phyloP scores from a whole-genome alignment of 805 yeast species.

The Teunomyces kruisii region DNA sequence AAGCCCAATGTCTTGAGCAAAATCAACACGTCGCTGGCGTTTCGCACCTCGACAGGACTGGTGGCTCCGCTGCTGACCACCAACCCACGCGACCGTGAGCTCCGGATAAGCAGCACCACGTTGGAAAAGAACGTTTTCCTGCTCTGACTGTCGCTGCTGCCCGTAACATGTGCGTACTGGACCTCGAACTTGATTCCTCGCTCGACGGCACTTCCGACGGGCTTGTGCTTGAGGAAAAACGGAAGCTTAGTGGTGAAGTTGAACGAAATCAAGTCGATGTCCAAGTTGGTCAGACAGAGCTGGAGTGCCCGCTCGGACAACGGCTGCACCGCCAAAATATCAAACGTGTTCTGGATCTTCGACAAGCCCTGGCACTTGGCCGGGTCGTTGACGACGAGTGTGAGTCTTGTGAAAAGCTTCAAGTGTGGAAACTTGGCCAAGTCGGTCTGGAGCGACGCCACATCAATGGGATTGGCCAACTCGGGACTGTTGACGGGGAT shows the following conservation, averaged over 20 bases:
- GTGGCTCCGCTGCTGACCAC: slow-evolving; percentile 76
- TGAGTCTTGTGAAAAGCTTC: slow-evolving; percentile 63
- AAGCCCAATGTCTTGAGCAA: slow-evolving; percentile 71
- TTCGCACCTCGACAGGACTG: slow-evolving; percentile 57
- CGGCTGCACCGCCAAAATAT: slow-evolving; percentile 81
- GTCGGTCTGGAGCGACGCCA: slow-evolving; percentile 24
- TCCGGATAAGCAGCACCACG: slow-evolving; percentile 70
- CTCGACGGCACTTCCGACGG: slow-evolving; percentile 77
- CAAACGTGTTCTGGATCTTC: slow-evolving; percentile 54
- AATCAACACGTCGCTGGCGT: slow-evolving; percentile 65
- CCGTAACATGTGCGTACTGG: slow-evolving; percentile 57
- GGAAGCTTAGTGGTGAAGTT: slow-evolving; percentile 67
- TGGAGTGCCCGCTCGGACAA: slow-evolving; percentile 74
- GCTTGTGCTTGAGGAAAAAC: slow-evolving; percentile 77
- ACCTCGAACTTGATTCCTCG: slow-evolving; percentile 84
- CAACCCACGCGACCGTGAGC: slow-evolving; percentile 78
- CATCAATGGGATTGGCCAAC: slow-evolving; percentile 50
- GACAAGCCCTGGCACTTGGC: slow-evolving; percentile 67
- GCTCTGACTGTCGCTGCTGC: slow-evolving; percentile 31
- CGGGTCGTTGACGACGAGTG: slow-evolving; percentile 75
- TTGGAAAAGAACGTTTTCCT: slow-evolving; percentile 70
- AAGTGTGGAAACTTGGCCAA: slow-evolving; percentile 31
- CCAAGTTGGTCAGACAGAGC: slow-evolving; percentile 70
- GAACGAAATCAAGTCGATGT: slow-evolving; percentile 78
- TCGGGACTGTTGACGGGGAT: slow-evolving; percentile 47